A percentile compares a stretch with the other conserved stretches of the same genome.
phyloP scores from a whole-genome alignment of 1,139 yeast genomes.

The Sugiyamaella sp. region DNA sequence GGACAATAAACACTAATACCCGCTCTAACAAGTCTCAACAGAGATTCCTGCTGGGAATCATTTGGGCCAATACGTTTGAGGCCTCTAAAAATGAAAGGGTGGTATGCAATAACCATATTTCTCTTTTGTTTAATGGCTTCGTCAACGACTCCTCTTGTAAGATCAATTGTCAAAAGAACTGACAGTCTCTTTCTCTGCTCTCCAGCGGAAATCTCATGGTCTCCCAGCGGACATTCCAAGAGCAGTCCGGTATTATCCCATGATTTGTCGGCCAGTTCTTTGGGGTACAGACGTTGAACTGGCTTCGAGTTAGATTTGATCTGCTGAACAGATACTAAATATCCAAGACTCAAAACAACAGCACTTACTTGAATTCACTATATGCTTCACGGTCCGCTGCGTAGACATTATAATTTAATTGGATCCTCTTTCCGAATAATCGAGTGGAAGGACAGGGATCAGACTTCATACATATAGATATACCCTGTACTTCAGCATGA shows the following conservation, averaged over 20 bases:
- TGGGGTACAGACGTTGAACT: constrained; percentile 71
- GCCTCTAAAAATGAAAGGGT: constrained; percentile 88
- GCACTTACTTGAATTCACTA: constrained; percentile 40
- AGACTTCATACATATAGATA: no score
- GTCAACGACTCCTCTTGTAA: constrained; percentile 79
- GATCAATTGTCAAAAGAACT: constrained; percentile 77
- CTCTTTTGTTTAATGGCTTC: constrained; percentile 67
- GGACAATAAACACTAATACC: constrained; percentile 91
- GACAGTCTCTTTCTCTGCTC: constrained; percentile 39
- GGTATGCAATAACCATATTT: constrained; percentile 76
- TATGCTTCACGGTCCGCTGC: constrained; percentile 52
- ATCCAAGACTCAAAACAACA: not conserved
- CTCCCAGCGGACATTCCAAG: constrained; percentile 58
- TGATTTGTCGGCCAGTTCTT: constrained; percentile 72
- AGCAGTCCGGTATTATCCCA: constrained; percentile 96
- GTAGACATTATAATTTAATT: constrained; percentile 40
- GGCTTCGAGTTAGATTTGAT: constrained; percentile 26
- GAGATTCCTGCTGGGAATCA: constrained; percentile 81
- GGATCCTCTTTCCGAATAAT: not conserved
- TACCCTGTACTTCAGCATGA: not conserved
- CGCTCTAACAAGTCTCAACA: constrained; percentile 69
- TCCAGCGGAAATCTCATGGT: constrained; percentile 22
- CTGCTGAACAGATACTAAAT: not conserved
- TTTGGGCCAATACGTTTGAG: constrained; percentile 68
- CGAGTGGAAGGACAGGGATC: not conserved